Evolutionary conservation across 2,329 filamentous ascomycete genomes (phyloP).

Genomic region (Sclerotinia borealis): DNA sequence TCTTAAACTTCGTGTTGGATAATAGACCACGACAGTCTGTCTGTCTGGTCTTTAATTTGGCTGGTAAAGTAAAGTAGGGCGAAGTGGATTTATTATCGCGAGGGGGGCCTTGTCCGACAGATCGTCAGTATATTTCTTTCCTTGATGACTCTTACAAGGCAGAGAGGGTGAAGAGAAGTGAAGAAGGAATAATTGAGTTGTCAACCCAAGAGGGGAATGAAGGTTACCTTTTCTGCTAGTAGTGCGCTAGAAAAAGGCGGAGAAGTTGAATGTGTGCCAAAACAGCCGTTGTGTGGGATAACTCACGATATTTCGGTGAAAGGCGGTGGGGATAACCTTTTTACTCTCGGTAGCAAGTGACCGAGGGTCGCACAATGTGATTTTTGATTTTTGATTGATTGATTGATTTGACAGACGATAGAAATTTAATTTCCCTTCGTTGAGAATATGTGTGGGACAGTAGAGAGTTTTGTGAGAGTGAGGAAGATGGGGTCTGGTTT

Average conservation of each 20-base stretch:
- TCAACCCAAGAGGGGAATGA: slow-evolving; percentile 12
- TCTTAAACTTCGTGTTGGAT: not conserved
- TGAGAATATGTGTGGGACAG: not conserved
- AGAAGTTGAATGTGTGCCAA: slow-evolving; percentile 13
- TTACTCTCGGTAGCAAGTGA: slow-evolving; percentile 23
- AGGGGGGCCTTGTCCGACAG: slow-evolving; percentile 2
- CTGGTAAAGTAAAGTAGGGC: not conserved
- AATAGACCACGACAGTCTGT: not conserved
- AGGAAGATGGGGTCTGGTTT: not conserved
- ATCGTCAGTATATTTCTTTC: not conserved
- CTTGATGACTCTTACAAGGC: not conserved
- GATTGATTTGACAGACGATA: not conserved
- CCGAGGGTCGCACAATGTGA: slow-evolving; percentile 16
- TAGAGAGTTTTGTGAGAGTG: not conserved
- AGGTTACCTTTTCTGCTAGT: slow-evolving; percentile 16
- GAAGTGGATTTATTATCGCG: slow-evolving; percentile 7
- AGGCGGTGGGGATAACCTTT: slow-evolving; percentile 14
- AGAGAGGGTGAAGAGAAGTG: not conserved
- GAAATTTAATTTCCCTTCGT: not conserved
- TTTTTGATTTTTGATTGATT: not conserved
- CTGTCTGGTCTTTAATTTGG: not conserved
- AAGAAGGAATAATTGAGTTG: slow-evolving; percentile 7
- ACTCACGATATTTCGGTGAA: slow-evolving; percentile 23
- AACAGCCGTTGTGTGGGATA: slow-evolving; percentile 19
- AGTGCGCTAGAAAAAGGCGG: slow-evolving; percentile 17